Conservation (phyloP, 2,329 filamentous ascomycete genomes). For the Xylariaceae sp. region DNA sequence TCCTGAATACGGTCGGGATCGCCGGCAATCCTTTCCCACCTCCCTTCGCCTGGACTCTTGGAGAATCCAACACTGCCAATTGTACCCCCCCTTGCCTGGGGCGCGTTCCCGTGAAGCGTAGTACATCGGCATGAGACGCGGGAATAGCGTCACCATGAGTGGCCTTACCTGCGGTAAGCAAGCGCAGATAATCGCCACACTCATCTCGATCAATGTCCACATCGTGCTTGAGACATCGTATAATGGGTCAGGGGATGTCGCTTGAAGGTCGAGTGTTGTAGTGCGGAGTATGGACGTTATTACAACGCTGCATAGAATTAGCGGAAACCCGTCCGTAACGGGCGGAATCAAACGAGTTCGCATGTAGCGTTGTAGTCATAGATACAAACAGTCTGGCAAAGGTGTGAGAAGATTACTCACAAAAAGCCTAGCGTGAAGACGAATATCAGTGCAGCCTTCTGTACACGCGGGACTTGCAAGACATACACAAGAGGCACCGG, state of each 20-base stretch:
- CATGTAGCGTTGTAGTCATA: not conserved
- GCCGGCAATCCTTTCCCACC: conserved; percentile 19
- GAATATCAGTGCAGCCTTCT: conserved; percentile 38
- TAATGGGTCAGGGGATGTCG: conserved; percentile 27
- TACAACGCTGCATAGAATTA: conserved; percentile 22
- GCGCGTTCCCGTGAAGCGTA: conserved; percentile 11
- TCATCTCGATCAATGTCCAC: conserved; percentile 40
- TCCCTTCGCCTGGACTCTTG: conserved; percentile 5
- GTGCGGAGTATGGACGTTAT: conserved; percentile 37
- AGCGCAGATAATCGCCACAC: conserved; percentile 36
- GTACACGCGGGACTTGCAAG: conserved; percentile 36
- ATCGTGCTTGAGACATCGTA: conserved; percentile 34
- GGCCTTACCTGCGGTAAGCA: conserved; percentile 35
- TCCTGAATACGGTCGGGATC: conserved; percentile 1
- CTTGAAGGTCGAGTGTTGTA: conserved; percentile 37
- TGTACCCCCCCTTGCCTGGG: no score
- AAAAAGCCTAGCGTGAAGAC: conserved; percentile 43
- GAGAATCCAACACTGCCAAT: no score
- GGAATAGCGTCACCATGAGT: conserved; percentile 29
- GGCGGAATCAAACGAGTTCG: not conserved
- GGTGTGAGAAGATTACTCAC: conserved; percentile 26
- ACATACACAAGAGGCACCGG: conserved; percentile 41
- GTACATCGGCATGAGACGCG: conserved; percentile 25
- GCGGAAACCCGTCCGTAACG: not conserved
- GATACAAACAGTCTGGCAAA: no score